Evolutionary conservation across 352 stramenopile species (phyloP).

Genomic region (Phytophthora brassicae): DNA sequence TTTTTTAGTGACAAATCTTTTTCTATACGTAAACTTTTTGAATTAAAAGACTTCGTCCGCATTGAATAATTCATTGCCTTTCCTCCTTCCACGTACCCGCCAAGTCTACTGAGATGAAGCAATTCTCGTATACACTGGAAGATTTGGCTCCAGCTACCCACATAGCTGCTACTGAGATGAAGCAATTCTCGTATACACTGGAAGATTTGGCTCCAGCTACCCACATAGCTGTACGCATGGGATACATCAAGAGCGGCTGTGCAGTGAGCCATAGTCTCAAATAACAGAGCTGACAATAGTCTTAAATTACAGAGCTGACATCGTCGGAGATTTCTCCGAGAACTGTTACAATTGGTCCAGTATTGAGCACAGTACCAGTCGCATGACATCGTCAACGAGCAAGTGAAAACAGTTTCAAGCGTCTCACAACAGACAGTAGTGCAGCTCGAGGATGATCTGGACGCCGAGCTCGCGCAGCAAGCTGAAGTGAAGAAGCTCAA

Average conservation of each 20-base stretch:
- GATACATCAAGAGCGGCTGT: slow-evolving; percentile 15
- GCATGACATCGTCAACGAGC: slow-evolving; percentile 61
- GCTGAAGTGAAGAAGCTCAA: slow-evolving; percentile 38
- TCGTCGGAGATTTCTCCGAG: slow-evolving; percentile 73
- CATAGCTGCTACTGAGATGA: slow-evolving; percentile 17
- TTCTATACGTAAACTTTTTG: too few relatives aligned
- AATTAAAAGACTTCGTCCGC: too few relatives aligned
- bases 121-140: slow-evolving; percentile 31
- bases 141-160: slow-evolving; percentile 30
- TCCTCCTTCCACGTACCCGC: too few relatives aligned
- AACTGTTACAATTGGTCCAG: slow-evolving; percentile 74
- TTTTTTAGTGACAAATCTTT: too few relatives aligned
- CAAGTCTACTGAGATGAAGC: slow-evolving; percentile 16
- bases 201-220: slow-evolving; percentile 28
- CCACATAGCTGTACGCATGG: slow-evolving; percentile 32
- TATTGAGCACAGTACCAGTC: slow-evolving; percentile 62
- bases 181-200: slow-evolving; percentile 32
- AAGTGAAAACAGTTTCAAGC: slow-evolving; percentile 56
- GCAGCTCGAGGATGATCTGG: slow-evolving; percentile 52
- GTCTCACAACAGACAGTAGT: slow-evolving; percentile 52
- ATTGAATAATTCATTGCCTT: too few relatives aligned
- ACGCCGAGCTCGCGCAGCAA: slow-evolving; percentile 31
- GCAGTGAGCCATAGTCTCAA: slow-evolving; percentile 40
- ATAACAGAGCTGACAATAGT: slow-evolving; percentile 37
- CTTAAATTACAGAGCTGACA: slow-evolving; percentile 43